Percentiles rank a stretch among this genome's conserved stretches.
These are phyloP conservation scores for Penicillium alfredii DNA, from an alignment of 495 filamentous ascomycete genomes.

Conservation along the genomic window DNA sequence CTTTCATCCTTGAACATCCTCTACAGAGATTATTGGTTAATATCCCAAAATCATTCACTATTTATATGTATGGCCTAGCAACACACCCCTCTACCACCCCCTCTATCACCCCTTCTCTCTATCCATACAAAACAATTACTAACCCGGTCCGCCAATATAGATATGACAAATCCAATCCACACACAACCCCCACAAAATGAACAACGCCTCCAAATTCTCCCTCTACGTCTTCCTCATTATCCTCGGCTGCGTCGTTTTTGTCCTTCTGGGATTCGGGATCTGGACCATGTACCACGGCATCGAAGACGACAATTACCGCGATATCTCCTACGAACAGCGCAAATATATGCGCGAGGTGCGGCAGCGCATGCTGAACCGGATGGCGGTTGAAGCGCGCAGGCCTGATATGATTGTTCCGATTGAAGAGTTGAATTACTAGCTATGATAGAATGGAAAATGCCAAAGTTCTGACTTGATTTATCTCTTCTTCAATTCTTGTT, in stretches of 20 bases:
- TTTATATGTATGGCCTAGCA: not conserved
- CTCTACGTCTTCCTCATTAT: constrained; percentile 28
- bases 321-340: constrained; percentile 16
- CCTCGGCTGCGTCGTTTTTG: constrained; percentile 14
- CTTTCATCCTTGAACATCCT: no score
- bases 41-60: no score
- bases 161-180: constrained; percentile 3
- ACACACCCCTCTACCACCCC: no score
- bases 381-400: constrained; percentile 14
- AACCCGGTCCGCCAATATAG: constrained; percentile 1
- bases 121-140: not conserved
- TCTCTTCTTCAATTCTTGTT: no score
- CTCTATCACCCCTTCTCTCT: no score
- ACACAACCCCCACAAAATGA: constrained; percentile 10
- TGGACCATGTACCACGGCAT: constrained; percentile 21
- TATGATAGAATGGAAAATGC: no score
- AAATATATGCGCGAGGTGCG: constrained; percentile 26
- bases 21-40: no score
- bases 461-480: no score
- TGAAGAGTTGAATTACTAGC: no score
- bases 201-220: constrained; percentile 11
- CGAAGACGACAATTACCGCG: constrained; percentile 6
- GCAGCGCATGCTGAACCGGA: constrained; percentile 17
- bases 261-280: constrained; percentile 20
- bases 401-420: constrained; percentile 24